Base-by-base conservation (phyloP, 345 rosid genomes). In the Linum tenue region DNA sequence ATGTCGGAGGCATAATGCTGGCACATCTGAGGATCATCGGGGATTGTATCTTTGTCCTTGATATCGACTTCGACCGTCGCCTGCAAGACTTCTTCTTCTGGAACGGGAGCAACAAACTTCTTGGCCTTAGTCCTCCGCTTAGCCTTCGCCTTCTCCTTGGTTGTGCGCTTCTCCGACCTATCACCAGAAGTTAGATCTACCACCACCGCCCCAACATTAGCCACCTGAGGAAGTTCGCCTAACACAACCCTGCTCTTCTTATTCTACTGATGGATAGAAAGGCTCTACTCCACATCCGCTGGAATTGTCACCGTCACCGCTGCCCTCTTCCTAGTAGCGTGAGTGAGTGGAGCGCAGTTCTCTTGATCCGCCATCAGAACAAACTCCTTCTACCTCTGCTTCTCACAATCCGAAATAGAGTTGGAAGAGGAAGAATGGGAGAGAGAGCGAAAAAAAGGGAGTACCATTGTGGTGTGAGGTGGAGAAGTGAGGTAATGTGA, bases 311-410 rank as follows among this genome's bases (percentile, higher is more conserved):
- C 74, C 35, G 44, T 67, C 1, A 69, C 70, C 0, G 80, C 82
- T 0, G 72, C 85, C 74, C 88, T 72, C 78, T 81, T 89, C 69
- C 71, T 77, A 15, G 96, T 72, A 0, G 83, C 79, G 10, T 89
- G 85, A 1, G 96, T 86, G 66, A 88, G 40, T 37, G 90, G 82
- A 3, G 37, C 72, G 59, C 62, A 64, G 70, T 78, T 78, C 76
- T 78, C 87, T 42, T 82, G 81, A 1, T 82, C 89, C 15, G 86
- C 81, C 95, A 87, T 84, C 56, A 57, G 36, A 56, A 3, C 10
- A 16, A 53, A 10, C 62, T 72, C 56, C 3, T 15, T 37, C 53
- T 48, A 8, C 53, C 12, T 48, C 53, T 8, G 12, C 0, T 15
- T 48, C 53, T 5, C 10, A 9, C 53, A 11, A 15, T 48, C n/a